Conservation (phyloP, 768 basidiomycete genomes). For the Lepiota venenata region DNA sequence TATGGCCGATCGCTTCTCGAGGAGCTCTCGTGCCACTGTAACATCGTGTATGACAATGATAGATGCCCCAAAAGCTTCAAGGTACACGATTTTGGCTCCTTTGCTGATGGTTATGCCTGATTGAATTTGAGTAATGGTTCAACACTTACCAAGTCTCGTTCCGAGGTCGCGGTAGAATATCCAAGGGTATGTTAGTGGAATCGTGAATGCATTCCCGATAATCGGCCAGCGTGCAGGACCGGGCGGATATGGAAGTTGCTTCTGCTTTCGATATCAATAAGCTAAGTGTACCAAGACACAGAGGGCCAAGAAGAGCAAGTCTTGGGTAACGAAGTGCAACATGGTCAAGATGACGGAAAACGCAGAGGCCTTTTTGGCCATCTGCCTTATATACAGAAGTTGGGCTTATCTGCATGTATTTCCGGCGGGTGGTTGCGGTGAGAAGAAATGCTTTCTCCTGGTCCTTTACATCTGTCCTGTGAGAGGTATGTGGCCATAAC, state of each 20-base stretch:
- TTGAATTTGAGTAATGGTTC: no score
- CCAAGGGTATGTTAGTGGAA: not conserved
- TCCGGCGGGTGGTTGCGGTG: no score
- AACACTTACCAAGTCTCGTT: not conserved
- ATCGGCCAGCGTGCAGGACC: constrained; percentile 6
- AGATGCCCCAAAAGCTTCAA: not conserved
- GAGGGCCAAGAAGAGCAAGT: not conserved
- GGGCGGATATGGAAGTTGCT: not conserved
- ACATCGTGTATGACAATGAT: constrained; percentile 10
- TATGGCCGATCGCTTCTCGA: constrained; percentile 11
- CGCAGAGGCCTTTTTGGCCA: no score
- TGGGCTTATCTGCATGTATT: no score
- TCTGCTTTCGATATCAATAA: not conserved
- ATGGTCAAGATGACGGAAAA: not conserved
- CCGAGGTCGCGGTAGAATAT: not conserved
- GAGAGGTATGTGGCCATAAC: no score
- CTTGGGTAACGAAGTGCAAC: not conserved
- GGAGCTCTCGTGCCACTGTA: constrained; percentile 4
- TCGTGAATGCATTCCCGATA: constrained; percentile 8
- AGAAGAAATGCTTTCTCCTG: no score
- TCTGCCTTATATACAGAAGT: no score
- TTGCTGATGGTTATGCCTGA: no score
- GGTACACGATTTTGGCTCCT: constrained; percentile 10
- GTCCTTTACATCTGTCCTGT: no score
- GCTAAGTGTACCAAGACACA: not conserved